Evolutionary conservation across 768 basidiomycete genomes (phyloP), one percentile per base, ranked within the genome.

Genomic region (Cystobasidium ongulense): DNA sequence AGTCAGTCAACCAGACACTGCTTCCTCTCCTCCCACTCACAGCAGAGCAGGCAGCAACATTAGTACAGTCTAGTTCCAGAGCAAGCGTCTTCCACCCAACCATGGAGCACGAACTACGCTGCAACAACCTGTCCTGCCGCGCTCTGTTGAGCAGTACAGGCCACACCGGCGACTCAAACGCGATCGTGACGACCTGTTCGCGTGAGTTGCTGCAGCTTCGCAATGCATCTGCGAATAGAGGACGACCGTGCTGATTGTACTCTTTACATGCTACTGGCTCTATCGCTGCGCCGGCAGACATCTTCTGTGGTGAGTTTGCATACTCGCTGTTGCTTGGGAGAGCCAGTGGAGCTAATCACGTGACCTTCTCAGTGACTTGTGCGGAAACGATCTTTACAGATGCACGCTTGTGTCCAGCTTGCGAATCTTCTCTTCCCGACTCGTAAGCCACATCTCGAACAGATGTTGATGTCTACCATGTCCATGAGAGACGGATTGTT

Each of bases 341-440:
- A 8, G 52, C 7, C 23, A 7, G 39, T 17, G 23, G n/a, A 33
- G 4, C 66, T 31, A 18, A 27, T 39, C 66, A 50, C 33, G 68
- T 54, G 68, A 43, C 39, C 27, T 54, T 35, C 68, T 63, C 68
- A 71, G 72, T 77, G 70, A 75, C 77, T 13, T 80, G 79, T 54
- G 79, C 79, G 2, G 76, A 79, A 38, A 73, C 53, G n/a, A 72
- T 79, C 50, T 77, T 80, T 36, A 74, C 66, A 7, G 59, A 63
- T 0, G 64, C 76, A 7, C 72, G 75, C 23, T 27, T 66, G 33
- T 80, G 79, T 59, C 78, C 77, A 7, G 77, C 76, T 0, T 80
- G 79, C 62, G 76, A 78, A 31, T 72, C 78, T 0, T 21, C 50
- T 0, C 72, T 80, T 1, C 33, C 74, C 15, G 78, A 80, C 31